Evolutionary conservation across 2,329 filamentous ascomycete species (phyloP).

Genomic region (Claviceps pusilla): DNA sequence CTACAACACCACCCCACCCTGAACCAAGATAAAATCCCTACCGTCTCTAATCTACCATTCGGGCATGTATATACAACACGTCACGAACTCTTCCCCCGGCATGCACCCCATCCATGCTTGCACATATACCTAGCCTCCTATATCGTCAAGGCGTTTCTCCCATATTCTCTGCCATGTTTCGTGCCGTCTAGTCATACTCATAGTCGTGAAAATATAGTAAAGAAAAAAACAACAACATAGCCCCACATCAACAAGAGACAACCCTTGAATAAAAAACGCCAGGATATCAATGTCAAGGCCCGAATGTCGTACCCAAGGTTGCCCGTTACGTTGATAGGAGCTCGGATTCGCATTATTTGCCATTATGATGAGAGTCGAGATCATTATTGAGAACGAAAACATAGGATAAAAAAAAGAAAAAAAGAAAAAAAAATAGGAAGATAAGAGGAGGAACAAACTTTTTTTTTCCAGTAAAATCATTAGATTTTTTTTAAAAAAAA

Average conservation of each 20-base stretch:
- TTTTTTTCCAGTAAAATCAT: background rate
- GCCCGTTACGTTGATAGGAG: too few relatives aligned
- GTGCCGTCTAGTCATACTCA: background rate
- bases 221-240: background rate
- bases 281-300: background rate
- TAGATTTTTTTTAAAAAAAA: background rate
- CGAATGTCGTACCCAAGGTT: background rate
- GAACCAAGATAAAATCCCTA: too few relatives aligned
- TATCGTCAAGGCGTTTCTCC: background rate
- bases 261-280: background rate
- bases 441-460: background rate
- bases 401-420: background rate
- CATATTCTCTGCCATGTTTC: background rate
- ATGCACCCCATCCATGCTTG: background rate
- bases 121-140: background rate
- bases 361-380: background rate
- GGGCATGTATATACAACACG: background rate
- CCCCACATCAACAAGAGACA: background rate
- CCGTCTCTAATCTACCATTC: too few relatives aligned
- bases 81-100: background rate
- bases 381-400: background rate
- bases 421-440: background rate
- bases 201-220: background rate
- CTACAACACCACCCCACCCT: too few relatives aligned
- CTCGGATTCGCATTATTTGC: background rate